phyloP scores from a whole-genome alignment of 345 rosid species.

The Hibiscus trionum region DNA sequence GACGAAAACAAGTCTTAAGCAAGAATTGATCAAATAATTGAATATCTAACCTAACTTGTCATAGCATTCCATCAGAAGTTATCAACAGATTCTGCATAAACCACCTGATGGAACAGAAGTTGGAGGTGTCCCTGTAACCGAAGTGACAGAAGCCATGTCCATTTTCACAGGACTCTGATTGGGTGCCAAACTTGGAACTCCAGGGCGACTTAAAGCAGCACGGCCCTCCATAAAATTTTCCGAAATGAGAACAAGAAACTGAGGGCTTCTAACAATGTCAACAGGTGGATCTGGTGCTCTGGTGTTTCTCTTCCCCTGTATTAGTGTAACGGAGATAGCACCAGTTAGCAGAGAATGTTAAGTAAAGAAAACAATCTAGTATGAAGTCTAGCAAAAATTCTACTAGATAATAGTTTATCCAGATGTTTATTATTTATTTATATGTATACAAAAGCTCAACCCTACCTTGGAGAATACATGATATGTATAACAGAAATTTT shows the following conservation, averaged over 20 bases:
- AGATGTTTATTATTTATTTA: not conserved
- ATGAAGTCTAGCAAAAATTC: not conserved
- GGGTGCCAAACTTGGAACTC: slow-evolving; percentile 51
- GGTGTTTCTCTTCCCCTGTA: slow-evolving; percentile 71
- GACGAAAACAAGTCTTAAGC: not conserved
- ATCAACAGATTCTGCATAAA: slow-evolving; percentile 11
- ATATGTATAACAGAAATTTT: not conserved
- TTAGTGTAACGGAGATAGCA: slow-evolving; percentile 14
- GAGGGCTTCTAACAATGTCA: slow-evolving; percentile 62
- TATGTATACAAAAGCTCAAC: not conserved
- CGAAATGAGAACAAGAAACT: slow-evolving; percentile 76
- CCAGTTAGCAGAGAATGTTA: slow-evolving; percentile 1
- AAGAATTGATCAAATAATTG: not conserved
- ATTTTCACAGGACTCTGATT: slow-evolving; percentile 72
- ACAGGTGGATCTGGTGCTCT: slow-evolving; percentile 59
- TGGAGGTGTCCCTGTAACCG: slow-evolving; percentile 59
- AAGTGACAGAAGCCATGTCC: slow-evolving; percentile 62
- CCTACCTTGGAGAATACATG: not conserved
- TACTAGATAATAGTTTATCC: not conserved
- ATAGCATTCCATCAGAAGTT: slow-evolving; percentile 4
- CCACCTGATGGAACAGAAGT: slow-evolving; percentile 43
- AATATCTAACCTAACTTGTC: not conserved
- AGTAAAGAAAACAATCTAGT: not conserved
- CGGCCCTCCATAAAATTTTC: slow-evolving; percentile 90
- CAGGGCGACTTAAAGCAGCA: slow-evolving; percentile 71